Percentiles rank a stretch among this genome's conserved stretches.
Conservation (phyloP, 139 green algal genomes). For the Chlorella vulgaris region DNA sequence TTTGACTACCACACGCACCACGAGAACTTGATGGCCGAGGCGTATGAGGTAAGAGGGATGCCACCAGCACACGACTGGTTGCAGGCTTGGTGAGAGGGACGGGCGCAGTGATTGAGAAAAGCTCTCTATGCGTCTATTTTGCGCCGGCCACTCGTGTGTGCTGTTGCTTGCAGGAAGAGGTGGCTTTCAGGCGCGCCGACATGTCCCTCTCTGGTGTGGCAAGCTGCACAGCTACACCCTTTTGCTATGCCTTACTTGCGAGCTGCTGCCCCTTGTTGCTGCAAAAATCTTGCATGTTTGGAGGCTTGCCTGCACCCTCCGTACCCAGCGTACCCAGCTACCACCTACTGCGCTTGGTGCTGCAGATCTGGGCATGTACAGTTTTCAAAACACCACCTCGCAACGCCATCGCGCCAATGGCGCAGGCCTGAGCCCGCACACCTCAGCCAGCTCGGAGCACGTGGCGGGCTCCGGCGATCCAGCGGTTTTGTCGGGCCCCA, state of each 20-base stretch:
- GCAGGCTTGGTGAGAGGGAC: too few relatives aligned
- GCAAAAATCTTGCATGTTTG: too few relatives aligned
- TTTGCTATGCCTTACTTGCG: neutral
- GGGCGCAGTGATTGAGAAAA: too few relatives aligned
- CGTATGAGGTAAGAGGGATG: slow-evolving; percentile 15
- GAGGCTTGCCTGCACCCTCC: too few relatives aligned
- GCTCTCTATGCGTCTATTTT: too few relatives aligned
- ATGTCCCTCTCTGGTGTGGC: slow-evolving; percentile 5
- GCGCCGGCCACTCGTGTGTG: neutral
- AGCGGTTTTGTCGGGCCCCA: slow-evolving; percentile 74
- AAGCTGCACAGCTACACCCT: neutral
- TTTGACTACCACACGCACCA: slow-evolving; percentile 56
- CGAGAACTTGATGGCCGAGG: slow-evolving; percentile 29
- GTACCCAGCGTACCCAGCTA: too few relatives aligned
- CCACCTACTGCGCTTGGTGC: too few relatives aligned
- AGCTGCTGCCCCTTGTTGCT: too few relatives aligned
- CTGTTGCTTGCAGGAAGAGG: slow-evolving; percentile 14
- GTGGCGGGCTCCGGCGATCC: neutral
- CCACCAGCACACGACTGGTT: too few relatives aligned
- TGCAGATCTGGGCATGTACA: slow-evolving; percentile 9
- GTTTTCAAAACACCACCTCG: neutral
- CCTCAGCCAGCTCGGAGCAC: neutral
- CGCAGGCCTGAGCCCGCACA: neutral
- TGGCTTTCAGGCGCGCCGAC: neutral
- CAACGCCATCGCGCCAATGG: neutral